Conservation (phyloP, 176 grass and related monocot species). For the Cenchrus purpureus region DNA sequence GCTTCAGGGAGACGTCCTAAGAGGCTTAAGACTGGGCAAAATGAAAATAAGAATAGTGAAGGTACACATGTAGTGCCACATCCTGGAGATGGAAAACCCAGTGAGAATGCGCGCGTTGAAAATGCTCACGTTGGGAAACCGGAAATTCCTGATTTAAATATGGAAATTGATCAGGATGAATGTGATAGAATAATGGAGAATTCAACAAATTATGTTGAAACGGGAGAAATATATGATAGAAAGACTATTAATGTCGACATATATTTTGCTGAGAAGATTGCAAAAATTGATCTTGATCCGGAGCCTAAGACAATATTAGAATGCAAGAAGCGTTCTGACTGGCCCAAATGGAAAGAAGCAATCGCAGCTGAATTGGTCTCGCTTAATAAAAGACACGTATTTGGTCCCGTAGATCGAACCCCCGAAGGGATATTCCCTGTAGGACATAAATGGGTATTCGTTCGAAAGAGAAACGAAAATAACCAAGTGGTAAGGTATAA, state of each 20-base stretch:
- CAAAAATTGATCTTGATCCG: neutral
- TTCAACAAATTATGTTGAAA: constrained; percentile 11
- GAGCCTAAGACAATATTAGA: neutral
- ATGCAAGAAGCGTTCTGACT: neutral
- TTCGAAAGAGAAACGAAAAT: neutral
- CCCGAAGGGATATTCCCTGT: neutral
- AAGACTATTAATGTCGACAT: neutral
- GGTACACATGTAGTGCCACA: neutral
- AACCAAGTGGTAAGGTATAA: constrained; percentile 2
- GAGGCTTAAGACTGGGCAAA: neutral
- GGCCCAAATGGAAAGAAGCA: neutral
- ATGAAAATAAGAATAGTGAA: neutral
- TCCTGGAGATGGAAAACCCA: neutral
- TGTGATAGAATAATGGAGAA: neutral
- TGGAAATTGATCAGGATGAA: neutral
- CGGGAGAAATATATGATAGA: neutral
- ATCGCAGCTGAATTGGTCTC: neutral
- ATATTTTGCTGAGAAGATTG: neutral
- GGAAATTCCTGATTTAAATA: neutral
- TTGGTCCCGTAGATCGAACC: neutral
- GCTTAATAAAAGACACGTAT: neutral
- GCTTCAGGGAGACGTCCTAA: neutral
- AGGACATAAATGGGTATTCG: neutral
- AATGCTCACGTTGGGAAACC: neutral
- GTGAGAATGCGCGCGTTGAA: neutral